Conservation (phyloP, 139 green algal species). For the Axilococcus clingmanii region DNA sequence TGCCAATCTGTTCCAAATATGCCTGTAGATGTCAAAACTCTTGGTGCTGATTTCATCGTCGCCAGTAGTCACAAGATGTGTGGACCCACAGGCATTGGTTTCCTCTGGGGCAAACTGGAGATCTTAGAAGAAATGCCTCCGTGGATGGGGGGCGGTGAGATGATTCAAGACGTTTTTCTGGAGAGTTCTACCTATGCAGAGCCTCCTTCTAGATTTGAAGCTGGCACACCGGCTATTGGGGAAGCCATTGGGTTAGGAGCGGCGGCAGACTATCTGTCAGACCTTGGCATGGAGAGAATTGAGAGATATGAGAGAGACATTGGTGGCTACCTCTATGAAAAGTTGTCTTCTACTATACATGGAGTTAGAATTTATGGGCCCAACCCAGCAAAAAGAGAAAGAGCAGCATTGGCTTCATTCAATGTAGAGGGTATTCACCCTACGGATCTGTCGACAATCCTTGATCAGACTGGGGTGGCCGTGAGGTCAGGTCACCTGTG, state of each 20-base stretch:
- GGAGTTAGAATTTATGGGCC: slow-evolving; percentile 85
- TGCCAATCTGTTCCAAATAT: slow-evolving; percentile 97
- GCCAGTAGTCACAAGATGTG: slow-evolving; percentile 95
- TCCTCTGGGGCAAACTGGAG: slow-evolving; percentile 86
- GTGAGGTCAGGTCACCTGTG: slow-evolving; percentile 94
- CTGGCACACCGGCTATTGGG: slow-evolving; percentile 92
- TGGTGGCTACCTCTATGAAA: slow-evolving; percentile 67
- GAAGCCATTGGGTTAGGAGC: slow-evolving; percentile 63
- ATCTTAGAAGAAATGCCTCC: slow-evolving; percentile 86
- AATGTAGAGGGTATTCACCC: slow-evolving; percentile 92
- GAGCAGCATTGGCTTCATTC: slow-evolving; percentile 85
- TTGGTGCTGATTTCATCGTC: slow-evolving; percentile 93
- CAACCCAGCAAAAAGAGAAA: slow-evolving; percentile 27
- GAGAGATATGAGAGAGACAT: slow-evolving; percentile 73
- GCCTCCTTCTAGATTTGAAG: slow-evolving; percentile 90
- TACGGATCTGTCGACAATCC: slow-evolving; percentile 86
- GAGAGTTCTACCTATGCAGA: slow-evolving; percentile 85
- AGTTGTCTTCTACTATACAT: slow-evolving; percentile 22
- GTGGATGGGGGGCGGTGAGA: slow-evolving; percentile 96
- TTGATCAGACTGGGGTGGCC: slow-evolving; percentile 82
- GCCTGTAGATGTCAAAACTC: slow-evolving; percentile 75
- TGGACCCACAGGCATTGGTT: slow-evolving; percentile 92
- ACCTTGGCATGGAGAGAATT: slow-evolving; percentile 65
- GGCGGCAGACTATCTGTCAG: slow-evolving; percentile 62
- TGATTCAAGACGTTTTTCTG: slow-evolving; percentile 94